These are phyloP conservation scores for Geoglossum cookeanum DNA, from an alignment of 2,329 filamentous ascomycete species.

Conservation along the genomic window DNA sequence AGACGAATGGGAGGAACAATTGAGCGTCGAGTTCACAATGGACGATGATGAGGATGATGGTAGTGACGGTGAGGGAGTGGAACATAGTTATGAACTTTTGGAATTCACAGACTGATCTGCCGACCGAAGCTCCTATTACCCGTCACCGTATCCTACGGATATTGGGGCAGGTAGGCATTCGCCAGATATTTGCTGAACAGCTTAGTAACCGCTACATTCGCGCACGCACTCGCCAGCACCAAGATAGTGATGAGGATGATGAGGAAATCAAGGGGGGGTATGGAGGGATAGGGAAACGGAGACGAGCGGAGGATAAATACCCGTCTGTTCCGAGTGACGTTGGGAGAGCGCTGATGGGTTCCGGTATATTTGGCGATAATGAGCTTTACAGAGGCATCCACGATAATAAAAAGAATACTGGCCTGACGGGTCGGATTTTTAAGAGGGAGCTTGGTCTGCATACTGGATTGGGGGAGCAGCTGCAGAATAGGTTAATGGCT, in stretches of 20 bases:
- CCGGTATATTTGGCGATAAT: constrained; percentile 59
- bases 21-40: constrained; percentile 12
- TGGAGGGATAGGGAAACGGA: constrained; percentile 29
- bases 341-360: constrained; percentile 61
- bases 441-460: constrained; percentile 66
- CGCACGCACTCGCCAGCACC: background rate
- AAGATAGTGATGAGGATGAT: constrained; percentile 9
- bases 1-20: constrained; percentile 23
- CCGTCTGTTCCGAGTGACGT: constrained; percentile 70
- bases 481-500: constrained; percentile 46
- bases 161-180: background rate
- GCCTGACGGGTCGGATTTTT: constrained; percentile 49
- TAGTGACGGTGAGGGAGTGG: constrained; percentile 10
- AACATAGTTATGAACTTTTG: constrained; percentile 2
- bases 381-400: constrained; percentile 32
- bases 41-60: constrained; percentile 15
- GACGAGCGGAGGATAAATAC: constrained; percentile 34
- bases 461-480: constrained; percentile 34
- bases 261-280: constrained; percentile 14
- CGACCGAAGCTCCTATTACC: background rate
- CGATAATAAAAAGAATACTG: constrained; percentile 39
- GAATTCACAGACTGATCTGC: background rate
- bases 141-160: background rate
- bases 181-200: background rate
- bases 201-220: background rate